These are phyloP conservation scores for Yarrowia sp. DNA, from an alignment of 805 yeast genomes.

Conservation along the genomic window DNA sequence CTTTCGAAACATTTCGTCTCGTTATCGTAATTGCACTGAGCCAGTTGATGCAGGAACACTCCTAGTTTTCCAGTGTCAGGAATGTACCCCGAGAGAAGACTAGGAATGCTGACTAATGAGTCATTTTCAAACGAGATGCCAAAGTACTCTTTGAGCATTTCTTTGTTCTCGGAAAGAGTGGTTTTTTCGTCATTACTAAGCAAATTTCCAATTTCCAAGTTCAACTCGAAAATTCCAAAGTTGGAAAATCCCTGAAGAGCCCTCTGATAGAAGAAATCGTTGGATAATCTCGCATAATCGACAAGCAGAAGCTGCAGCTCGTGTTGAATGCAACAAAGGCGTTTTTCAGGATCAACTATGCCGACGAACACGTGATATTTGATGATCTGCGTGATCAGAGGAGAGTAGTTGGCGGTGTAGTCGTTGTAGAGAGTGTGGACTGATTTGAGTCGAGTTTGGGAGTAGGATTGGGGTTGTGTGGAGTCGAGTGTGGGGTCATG, in stretches of 20 bases:
- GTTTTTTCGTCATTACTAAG: conserved; percentile 33
- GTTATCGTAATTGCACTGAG: conserved; percentile 66
- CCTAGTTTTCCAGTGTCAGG: conserved; percentile 74
- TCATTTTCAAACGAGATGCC: conserved; percentile 54
- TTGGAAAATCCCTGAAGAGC: conserved; percentile 80
- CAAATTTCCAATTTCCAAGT: conserved; percentile 38
- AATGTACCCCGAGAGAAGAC: conserved; percentile 65
- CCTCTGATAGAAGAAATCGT: conserved; percentile 80
- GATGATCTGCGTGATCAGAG: conserved; percentile 69
- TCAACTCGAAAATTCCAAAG: conserved; percentile 66
- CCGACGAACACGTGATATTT: conserved; percentile 80
- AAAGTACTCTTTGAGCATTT: conserved; percentile 86
- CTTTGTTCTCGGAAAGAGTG: conserved; percentile 58
- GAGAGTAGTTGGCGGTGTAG: conserved; percentile 57
- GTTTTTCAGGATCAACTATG: conserved; percentile 69
- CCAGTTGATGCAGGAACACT: conserved; percentile 67
- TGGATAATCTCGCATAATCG: conserved; percentile 75
- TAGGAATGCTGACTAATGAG: conserved; percentile 63
- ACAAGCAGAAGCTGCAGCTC: conserved; percentile 78
- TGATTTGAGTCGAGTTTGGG: conserved; percentile 44
- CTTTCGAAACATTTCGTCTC: conserved; percentile 70
- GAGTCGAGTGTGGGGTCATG: background rate
- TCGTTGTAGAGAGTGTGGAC: conserved; percentile 62
- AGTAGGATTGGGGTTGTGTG: background rate
- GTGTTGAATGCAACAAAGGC: conserved; percentile 84